These are phyloP conservation scores for Suillus hirtellus DNA, from an alignment of 768 basidiomycete species.

Conservation along the genomic window DNA sequence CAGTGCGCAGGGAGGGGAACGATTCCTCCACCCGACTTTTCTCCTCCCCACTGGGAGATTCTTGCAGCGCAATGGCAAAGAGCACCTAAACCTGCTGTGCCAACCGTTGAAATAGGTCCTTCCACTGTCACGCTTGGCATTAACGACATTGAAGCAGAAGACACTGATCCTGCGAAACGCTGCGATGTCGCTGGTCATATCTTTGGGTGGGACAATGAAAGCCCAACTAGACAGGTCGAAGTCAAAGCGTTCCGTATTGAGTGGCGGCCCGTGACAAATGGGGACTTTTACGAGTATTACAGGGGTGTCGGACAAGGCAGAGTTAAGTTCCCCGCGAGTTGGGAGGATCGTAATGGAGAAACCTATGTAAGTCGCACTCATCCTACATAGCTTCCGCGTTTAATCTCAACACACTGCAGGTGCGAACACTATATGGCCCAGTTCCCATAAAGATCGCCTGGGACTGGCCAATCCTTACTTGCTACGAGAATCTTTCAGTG, in stretches of 20 bases:
- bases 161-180: constrained; percentile 38
- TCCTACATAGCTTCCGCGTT: not conserved
- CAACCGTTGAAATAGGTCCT: constrained; percentile 59
- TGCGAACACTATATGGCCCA: constrained; percentile 87
- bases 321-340: constrained; percentile 66
- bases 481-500: constrained; percentile 72
- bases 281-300: constrained; percentile 77
- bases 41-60: constrained; percentile 67
- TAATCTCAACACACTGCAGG: constrained; percentile 35
- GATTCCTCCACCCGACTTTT: constrained; percentile 74
- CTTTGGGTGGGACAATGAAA: constrained; percentile 96
- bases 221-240: constrained; percentile 59
- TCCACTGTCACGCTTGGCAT: constrained; percentile 70
- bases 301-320: constrained; percentile 42
- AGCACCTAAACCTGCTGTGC: constrained; percentile 40
- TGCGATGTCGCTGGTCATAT: constrained; percentile 55
- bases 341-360: constrained; percentile 58
- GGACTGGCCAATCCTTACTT: constrained; percentile 85
- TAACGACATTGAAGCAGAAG: constrained; percentile 77
- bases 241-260: constrained; percentile 76
- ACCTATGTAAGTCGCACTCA: constrained; percentile 42
- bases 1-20: constrained; percentile 80
- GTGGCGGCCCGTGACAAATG: constrained; percentile 87
- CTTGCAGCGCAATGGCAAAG: constrained; percentile 50
- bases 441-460: constrained; percentile 73